These are phyloP conservation scores for Fragilaria radians DNA, from an alignment of 108 stramenopile genomes.

Conservation along the genomic window DNA sequence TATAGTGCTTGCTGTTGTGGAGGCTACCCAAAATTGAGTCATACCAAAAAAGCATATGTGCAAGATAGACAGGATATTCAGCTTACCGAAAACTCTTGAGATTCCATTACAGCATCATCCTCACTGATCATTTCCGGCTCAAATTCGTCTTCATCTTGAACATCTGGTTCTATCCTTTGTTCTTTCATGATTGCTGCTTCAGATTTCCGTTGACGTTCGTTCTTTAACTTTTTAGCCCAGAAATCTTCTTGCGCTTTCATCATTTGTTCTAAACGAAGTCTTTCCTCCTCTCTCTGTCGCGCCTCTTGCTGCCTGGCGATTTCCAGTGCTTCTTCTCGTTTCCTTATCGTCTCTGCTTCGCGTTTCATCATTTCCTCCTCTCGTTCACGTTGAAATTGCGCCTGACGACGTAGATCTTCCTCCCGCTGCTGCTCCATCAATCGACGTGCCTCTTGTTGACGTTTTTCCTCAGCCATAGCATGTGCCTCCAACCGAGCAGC, in stretches of 20 bases:
- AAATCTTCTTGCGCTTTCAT: slow-evolving; percentile 46
- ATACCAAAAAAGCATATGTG: no score
- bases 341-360: slow-evolving; percentile 24
- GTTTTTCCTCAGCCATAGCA: slow-evolving; percentile 37
- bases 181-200: background rate
- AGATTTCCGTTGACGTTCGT: slow-evolving; percentile 19
- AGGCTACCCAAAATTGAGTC: no score
- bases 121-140: no score
- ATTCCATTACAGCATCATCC: no score
- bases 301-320: slow-evolving; percentile 13
- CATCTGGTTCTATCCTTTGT: no score
- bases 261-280: slow-evolving; percentile 23
- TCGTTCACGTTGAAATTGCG: slow-evolving; percentile 20
- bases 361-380: slow-evolving; percentile 23
- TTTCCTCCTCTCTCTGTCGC: slow-evolving; percentile 24
- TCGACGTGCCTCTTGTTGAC: background rate
- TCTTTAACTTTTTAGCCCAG: slow-evolving; percentile 40
- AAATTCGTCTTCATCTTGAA: no score
- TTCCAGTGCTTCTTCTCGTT: slow-evolving; percentile 24
- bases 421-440: background rate
- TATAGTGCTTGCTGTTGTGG: no score
- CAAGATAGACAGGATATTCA: no score
- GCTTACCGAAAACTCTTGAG: no score
- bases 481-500: slow-evolving; percentile 39
- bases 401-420: slow-evolving; percentile 10